These are phyloP conservation scores for Coemansia sp. DNA, from an alignment of 192 early-diverging fungal genomes.

Conservation along the genomic window DNA sequence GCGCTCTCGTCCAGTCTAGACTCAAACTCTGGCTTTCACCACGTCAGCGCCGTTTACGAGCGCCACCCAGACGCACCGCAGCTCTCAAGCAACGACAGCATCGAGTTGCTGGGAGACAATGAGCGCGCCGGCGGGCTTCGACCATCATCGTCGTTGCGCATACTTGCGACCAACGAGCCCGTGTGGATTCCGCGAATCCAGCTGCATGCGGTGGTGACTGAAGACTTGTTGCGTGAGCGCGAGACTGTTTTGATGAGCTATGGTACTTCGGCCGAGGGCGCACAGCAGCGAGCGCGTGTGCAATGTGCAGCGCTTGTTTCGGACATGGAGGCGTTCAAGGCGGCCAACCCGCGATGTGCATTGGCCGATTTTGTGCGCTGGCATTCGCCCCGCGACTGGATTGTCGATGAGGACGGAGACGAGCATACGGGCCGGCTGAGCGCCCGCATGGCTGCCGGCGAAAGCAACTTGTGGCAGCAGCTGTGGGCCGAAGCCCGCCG, in stretches of 20 bases:
- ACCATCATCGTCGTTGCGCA: conserved; percentile 45
- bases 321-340: conserved; percentile 94
- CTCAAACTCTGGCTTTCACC: conserved; percentile 49
- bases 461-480: conserved; percentile 84
- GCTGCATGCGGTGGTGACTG: conserved; percentile 76
- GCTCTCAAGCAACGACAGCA: not conserved
- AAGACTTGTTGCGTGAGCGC: conserved; percentile 84
- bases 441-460: conserved; percentile 66
- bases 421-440: conserved; percentile 59
- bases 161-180: conserved; percentile 61
- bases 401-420: conserved; percentile 57
- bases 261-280: conserved; percentile 70
- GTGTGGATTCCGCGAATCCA: conserved; percentile 72
- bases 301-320: conserved; percentile 67
- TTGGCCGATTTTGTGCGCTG: conserved; percentile 92
- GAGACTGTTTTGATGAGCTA: conserved; percentile 74
- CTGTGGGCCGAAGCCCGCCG: conserved; percentile 66
- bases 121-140: conserved; percentile 56
- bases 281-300: conserved; percentile 69
- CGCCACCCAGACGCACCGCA: not conserved
- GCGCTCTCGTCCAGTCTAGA: conserved; percentile 48
- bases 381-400: conserved; percentile 95
- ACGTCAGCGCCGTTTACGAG: conserved; percentile 45
- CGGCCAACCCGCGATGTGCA: conserved; percentile 77
- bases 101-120: not conserved